Evolutionary conservation across 2,329 filamentous ascomycete species (phyloP).

Genomic region (Cladosporium velox): DNA sequence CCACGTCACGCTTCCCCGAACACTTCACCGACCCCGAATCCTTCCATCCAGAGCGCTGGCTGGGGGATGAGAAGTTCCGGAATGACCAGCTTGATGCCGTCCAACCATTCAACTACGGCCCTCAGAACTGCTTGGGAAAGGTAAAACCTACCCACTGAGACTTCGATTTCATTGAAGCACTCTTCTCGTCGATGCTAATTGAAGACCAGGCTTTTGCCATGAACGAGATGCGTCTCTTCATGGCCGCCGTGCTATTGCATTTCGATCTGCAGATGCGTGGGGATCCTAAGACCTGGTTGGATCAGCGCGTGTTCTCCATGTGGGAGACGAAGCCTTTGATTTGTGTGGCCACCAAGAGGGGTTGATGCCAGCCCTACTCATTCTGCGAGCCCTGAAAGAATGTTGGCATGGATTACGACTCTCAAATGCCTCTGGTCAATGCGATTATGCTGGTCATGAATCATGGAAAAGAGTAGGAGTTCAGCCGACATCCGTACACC

Average conservation of each 20-base stretch:
- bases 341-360: constrained; percentile 16
- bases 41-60: constrained; percentile 39
- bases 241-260: constrained; percentile 40
- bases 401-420: background rate
- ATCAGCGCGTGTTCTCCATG: constrained; percentile 35
- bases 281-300: constrained; percentile 33
- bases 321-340: constrained; percentile 37
- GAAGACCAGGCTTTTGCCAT: constrained; percentile 34
- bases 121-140: constrained; percentile 33
- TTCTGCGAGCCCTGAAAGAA: background rate
- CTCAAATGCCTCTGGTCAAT: background rate
- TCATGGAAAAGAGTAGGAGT: background rate
- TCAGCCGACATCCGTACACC: background rate
- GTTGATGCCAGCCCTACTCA: background rate
- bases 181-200: background rate
- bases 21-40: constrained; percentile 30
- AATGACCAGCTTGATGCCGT: constrained; percentile 33
- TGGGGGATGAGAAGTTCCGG: constrained; percentile 31
- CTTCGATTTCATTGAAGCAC: background rate
- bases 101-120: constrained; percentile 35
- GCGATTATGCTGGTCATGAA: background rate
- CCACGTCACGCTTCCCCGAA: background rate
- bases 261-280: constrained; percentile 40
- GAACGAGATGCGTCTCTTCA: constrained; percentile 41
- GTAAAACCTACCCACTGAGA: constrained; percentile 15